Percentiles rank a stretch among this genome's conserved stretches.
Conservation (phyloP, 2,329 filamentous ascomycete genomes). For the Fusarium graminum region DNA sequence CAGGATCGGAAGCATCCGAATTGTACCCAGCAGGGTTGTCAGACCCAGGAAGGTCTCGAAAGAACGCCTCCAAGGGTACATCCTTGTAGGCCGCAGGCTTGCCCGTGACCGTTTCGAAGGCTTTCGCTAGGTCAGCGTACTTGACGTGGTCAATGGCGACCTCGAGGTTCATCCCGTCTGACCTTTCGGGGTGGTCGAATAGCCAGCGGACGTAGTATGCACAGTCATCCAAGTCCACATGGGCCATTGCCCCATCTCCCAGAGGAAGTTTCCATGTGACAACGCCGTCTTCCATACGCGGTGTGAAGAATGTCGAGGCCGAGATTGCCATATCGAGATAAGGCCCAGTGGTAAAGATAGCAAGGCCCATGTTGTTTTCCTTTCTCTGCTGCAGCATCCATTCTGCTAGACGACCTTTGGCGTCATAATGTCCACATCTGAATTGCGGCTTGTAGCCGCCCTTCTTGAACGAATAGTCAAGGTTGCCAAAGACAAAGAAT, state of each 20-base stretch:
- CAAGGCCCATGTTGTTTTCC: constrained; percentile 3
- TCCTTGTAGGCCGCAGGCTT: constrained; percentile 25
- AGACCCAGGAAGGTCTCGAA: neutral
- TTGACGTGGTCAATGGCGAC: constrained; percentile 17
- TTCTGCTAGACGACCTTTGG: constrained; percentile 60
- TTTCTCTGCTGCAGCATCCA: constrained; percentile 58
- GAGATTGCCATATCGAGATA: constrained; percentile 28
- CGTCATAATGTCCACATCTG: constrained; percentile 63
- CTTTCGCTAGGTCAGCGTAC: constrained; percentile 9
- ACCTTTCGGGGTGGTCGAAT: constrained; percentile 9
- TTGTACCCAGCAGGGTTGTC: constrained; percentile 9
- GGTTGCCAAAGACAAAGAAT: constrained; percentile 62
- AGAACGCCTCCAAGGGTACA: neutral
- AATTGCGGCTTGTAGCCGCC: constrained; percentile 61
- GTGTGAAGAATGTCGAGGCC: neutral
- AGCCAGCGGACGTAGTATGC: constrained; percentile 31
- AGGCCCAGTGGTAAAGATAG: constrained; percentile 18
- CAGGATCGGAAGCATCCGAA: constrained; percentile 4
- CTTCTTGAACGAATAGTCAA: constrained; percentile 64
- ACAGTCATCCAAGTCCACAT: constrained; percentile 33
- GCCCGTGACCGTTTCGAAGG: constrained; percentile 27
- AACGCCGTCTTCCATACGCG: constrained; percentile 9
- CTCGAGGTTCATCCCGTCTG: constrained; percentile 23
- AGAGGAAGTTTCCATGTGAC: constrained; percentile 32
- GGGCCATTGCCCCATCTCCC: neutral